Evolutionary conservation across 352 stramenopile species (phyloP).

Genomic region (Phytophthora europaea): DNA sequence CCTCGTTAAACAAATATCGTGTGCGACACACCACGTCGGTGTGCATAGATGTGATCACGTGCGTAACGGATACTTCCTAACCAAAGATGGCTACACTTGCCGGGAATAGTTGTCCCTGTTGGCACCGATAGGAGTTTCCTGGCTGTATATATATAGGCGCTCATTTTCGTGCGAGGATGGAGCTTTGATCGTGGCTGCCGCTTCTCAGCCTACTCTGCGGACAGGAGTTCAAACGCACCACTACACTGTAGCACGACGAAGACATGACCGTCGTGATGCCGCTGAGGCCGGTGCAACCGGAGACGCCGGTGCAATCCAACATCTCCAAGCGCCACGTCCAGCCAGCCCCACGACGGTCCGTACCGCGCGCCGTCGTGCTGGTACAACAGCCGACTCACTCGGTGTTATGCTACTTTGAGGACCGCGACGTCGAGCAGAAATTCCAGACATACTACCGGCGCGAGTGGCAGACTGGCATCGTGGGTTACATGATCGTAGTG

Average conservation of each 20-base stretch:
- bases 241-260: background rate
- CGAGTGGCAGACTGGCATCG: constrained; percentile 47
- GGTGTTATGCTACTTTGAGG: constrained; percentile 60
- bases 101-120: background rate
- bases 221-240: background rate
- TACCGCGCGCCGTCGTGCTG: constrained; percentile 37
- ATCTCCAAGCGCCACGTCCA: constrained; percentile 45
- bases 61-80: background rate
- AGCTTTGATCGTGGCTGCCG: background rate
- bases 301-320: constrained; percentile 10
- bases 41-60: background rate
- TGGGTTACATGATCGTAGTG: constrained; percentile 46
- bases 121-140: background rate
- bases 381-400: constrained; percentile 56
- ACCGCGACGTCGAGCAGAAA: constrained; percentile 64
- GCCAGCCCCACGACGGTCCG: constrained; percentile 38
- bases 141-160: constrained; percentile 3
- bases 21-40: background rate
- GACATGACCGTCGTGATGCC: constrained; percentile 34
- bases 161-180: background rate
- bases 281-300: constrained; percentile 23
- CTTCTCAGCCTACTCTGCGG: background rate
- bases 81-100: constrained; percentile 2
- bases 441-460: constrained; percentile 70
- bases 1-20: constrained; percentile 3